phyloP scores from a whole-genome alignment of 768 basidiomycete species.

The Agrocybe praecox region DNA sequence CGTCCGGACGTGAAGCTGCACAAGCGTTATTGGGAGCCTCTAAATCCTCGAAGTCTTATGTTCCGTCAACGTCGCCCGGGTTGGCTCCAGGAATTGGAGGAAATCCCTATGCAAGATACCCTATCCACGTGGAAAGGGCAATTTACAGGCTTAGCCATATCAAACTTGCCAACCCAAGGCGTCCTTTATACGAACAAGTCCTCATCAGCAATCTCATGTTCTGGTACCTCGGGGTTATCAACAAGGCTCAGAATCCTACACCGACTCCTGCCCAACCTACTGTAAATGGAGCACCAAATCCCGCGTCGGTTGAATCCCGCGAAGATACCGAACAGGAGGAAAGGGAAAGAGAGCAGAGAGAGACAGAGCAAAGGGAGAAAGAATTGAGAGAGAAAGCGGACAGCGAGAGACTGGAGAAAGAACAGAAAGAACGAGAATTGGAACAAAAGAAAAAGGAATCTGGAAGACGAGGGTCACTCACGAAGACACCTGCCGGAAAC shows the following conservation, averaged over 20 bases:
- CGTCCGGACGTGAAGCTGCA: slow-evolving; percentile 83
- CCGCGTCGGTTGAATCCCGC: slow-evolving; percentile 32
- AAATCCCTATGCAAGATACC: slow-evolving; percentile 77
- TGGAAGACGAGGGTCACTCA: slow-evolving; percentile 61
- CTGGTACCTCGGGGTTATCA: slow-evolving; percentile 98
- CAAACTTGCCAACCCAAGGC: slow-evolving; percentile 95
- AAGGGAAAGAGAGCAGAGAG: slow-evolving; percentile 37
- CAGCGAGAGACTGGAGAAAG: slow-evolving; percentile 41
- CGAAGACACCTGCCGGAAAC: slow-evolving; percentile 58
- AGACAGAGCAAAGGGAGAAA: slow-evolving; percentile 39
- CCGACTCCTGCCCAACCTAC: slow-evolving; percentile 30
- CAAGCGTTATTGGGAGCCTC: slow-evolving; percentile 84
- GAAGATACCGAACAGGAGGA: slow-evolving; percentile 37
- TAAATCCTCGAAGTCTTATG: slow-evolving; percentile 72
- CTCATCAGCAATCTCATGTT: slow-evolving; percentile 95
- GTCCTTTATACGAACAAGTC: slow-evolving; percentile 97
- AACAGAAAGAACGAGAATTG: slow-evolving; percentile 51
- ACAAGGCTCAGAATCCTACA: slow-evolving; percentile 72
- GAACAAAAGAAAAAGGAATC: slow-evolving; percentile 60
- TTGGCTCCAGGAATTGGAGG: slow-evolving; percentile 40
- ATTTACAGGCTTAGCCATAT: slow-evolving; percentile 98
- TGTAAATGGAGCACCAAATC: slow-evolving; percentile 22
- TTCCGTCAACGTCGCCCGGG: slow-evolving; percentile 64
- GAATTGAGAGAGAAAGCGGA: slow-evolving; percentile 47
- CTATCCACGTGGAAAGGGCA: slow-evolving; percentile 97